A percentile compares a stretch with the other conserved stretches of the same genome.
Conservation (phyloP, 352 stramenopile species). For the Phytophthora hibernalis region DNA sequence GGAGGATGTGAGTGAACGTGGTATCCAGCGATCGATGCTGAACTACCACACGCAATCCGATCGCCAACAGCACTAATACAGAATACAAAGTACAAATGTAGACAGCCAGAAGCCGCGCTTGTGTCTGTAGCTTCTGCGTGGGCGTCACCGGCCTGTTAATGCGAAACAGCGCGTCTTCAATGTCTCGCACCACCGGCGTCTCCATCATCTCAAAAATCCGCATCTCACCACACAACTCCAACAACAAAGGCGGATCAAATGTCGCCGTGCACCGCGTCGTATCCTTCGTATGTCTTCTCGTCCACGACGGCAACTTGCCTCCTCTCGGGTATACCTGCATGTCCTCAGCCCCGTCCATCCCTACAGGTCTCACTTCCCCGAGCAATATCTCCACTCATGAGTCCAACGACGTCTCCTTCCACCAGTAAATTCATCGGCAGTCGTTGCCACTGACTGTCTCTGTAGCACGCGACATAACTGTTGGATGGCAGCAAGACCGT, state of each 20-base stretch:
- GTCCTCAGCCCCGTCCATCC: conserved; percentile 14
- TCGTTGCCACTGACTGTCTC: conserved; percentile 82
- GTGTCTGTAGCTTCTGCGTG: conserved; percentile 80
- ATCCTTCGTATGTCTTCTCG: conserved; percentile 49
- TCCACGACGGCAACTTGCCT: conserved; percentile 68
- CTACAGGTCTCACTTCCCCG: conserved; percentile 64
- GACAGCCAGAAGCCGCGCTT: conserved; percentile 56
- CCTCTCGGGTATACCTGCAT: conserved; percentile 58
- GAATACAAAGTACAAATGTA: conserved; percentile 80
- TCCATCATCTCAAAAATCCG: conserved; percentile 88
- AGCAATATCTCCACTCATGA: conserved; percentile 87
- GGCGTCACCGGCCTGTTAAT: conserved; percentile 74
- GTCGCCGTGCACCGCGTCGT: conserved; percentile 73
- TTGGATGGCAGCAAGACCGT: conserved; percentile 80
- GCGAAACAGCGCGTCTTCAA: conserved; percentile 79
- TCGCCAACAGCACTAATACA: conserved; percentile 68
- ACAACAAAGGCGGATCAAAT: conserved; percentile 74
- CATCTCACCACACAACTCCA: conserved; percentile 89
- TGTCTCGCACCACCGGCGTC: conserved; percentile 81
- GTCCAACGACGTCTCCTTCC: conserved; percentile 75
- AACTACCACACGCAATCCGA: conserved; percentile 66
- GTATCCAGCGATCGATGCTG: conserved; percentile 75
- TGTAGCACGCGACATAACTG: conserved; percentile 82
- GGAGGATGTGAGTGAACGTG: conserved; percentile 73
- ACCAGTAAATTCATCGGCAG: conserved; percentile 88